These are phyloP conservation scores for Trametes polyzona DNA, from an alignment of 1,284 basidiomycete genomes.

Conservation along the genomic window DNA sequence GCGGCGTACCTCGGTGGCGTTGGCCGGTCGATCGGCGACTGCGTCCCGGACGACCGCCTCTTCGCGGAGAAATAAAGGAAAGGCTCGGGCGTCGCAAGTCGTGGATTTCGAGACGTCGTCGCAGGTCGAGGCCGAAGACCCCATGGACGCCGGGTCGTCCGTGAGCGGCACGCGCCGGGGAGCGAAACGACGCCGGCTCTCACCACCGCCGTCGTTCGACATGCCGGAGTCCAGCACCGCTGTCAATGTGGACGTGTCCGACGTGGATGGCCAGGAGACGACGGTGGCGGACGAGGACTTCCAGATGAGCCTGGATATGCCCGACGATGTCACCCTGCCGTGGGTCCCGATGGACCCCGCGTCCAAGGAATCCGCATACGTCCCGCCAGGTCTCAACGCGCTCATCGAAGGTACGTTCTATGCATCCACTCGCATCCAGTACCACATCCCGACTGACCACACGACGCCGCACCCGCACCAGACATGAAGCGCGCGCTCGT, in stretches of 20 bases:
- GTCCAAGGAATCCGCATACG: constrained; percentile 29
- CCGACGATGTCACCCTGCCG: constrained; percentile 38
- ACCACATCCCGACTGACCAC: neutral
- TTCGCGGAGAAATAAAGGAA: constrained; percentile 21
- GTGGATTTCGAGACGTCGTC: constrained; percentile 10
- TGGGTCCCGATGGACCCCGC: constrained; percentile 30
- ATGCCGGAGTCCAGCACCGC: neutral
- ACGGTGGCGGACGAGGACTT: constrained; percentile 30
- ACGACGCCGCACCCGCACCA: neutral
- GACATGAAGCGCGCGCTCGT: constrained; percentile 41
- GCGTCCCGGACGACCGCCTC: constrained; percentile 5
- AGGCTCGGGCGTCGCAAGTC: neutral
- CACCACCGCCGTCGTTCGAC: neutral
- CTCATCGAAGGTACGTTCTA: constrained; percentile 39
- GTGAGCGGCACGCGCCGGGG: constrained; percentile 6
- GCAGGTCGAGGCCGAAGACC: constrained; percentile 5
- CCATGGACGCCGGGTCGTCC: neutral
- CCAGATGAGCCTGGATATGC: constrained; percentile 40
- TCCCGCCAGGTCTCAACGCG: constrained; percentile 39
- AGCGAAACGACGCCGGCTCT: constrained; percentile 22
- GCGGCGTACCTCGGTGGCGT: constrained; percentile 3
- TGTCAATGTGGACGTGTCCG: neutral
- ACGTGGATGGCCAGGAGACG: constrained; percentile 8
- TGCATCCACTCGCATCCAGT: neutral
- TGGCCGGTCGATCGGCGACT: neutral